Evolutionary conservation across 2,329 filamentous ascomycete genomes (phyloP), one percentile per base, ranked within the genome.

Genomic region (Alternaria tenuissima): DNA sequence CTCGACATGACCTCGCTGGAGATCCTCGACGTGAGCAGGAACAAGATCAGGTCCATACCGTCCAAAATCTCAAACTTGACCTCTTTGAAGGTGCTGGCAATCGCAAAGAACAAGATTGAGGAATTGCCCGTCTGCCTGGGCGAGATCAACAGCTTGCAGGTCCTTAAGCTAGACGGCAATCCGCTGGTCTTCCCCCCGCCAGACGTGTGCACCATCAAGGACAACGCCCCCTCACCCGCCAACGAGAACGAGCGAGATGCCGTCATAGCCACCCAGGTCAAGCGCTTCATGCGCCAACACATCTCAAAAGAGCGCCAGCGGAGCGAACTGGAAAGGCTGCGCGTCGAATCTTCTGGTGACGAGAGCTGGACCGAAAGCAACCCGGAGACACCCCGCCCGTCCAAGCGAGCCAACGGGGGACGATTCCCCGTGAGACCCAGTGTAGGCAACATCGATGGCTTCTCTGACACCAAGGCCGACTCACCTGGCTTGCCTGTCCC

Each of bases 1-100:
- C 94, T 94, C 76, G 89, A 93, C 77, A 85, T 98, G 63, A 89
- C 88, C 53, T 91, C 93, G 34, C 86, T 98, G 56, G 94, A 98
- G 80, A 97, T 97, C 60, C 86, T 98, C 62, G 94, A 98, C 80
- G 85, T 98, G 55, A 94, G 93, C 76, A 88, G 92, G 70, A 98
- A 98, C 76, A 92, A 91, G 76, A 88, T 98, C 62, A 87, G 86
- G 48, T 82, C 86, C 9, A 85, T 98, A 2, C 93, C 94, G 0
- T 87, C 89, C 47, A 91, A 94, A 55, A 91, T 97, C 63, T 87
- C 87, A 61, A 92, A 89, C 73, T 83, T 98, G 71, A 89, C 89
- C 5, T 96, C 92, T 2, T 82, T 98, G 65, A 96, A 96, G 74
- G 94, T 97, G 16, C 84, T 98, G 55, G 94, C 93, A 2, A 86